Percentiles rank a stretch among this genome's conserved stretches.
These are phyloP conservation scores for Murraya koenigii DNA, from an alignment of 345 rosid genomes.

Conservation along the genomic window DNA sequence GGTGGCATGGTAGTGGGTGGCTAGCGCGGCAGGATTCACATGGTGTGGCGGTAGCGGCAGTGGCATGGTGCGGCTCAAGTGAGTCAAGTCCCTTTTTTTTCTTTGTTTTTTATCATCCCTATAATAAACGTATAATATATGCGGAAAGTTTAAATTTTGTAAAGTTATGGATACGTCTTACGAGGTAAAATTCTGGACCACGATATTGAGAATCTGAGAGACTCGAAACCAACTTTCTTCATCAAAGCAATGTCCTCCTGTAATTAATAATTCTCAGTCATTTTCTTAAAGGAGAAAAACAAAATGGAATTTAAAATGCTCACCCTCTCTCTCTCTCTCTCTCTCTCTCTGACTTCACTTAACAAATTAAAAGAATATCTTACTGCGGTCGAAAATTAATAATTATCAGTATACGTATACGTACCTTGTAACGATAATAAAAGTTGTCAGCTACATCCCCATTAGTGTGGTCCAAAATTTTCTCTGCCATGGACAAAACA, in stretches of 20 bases:
- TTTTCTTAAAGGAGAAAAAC: neutral
- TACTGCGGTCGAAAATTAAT: neutral
- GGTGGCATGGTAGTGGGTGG: too few relatives aligned
- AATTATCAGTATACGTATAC: neutral
- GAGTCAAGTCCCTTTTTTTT: too few relatives aligned
- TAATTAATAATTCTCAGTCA: neutral
- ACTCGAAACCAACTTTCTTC: constrained; percentile 40
- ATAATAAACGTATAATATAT: neutral
- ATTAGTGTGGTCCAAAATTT: constrained; percentile 34
- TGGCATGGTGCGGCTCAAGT: too few relatives aligned
- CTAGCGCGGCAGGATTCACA: too few relatives aligned
- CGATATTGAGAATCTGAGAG: constrained; percentile 50
- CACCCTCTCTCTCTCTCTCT: too few relatives aligned
- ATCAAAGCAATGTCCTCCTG: constrained; percentile 40
- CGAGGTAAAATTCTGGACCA: constrained; percentile 54
- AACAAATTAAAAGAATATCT: neutral
- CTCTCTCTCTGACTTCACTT: neutral
- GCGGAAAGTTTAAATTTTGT: neutral
- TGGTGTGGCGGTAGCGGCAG: too few relatives aligned
- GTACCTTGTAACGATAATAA: constrained; percentile 40
- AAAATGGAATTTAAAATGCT: neutral
- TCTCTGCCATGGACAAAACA: constrained; percentile 17
- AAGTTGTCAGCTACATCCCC: constrained; percentile 44
- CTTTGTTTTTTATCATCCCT: too few relatives aligned
- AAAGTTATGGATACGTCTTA: constrained; percentile 14